Conservation (phyloP, 2,329 filamentous ascomycete species). For the Anthostomella pinea region DNA sequence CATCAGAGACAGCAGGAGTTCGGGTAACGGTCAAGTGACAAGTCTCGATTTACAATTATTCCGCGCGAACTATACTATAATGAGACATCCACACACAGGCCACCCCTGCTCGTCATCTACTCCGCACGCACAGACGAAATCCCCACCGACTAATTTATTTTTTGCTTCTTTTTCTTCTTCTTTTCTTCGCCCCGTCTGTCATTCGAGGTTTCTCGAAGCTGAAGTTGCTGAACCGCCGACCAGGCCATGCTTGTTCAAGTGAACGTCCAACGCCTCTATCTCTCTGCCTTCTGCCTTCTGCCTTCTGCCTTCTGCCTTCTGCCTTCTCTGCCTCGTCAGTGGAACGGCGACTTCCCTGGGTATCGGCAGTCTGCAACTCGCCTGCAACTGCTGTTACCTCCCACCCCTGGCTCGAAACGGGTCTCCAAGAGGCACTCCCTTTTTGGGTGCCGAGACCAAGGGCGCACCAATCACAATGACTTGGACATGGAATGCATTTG, state of each 20-base stretch:
- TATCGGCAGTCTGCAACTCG: neutral
- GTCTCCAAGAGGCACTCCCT: conserved; percentile 4
- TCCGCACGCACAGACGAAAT: conserved; percentile 23
- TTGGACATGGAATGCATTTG: conserved; percentile 6
- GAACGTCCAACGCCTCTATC: neutral
- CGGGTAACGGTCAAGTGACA: too few relatives aligned
- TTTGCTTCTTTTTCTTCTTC: conserved; percentile 15
- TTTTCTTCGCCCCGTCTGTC: conserved; percentile 8
- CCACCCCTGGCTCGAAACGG: conserved; percentile 3
- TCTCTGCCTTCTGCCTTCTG: too few relatives aligned
- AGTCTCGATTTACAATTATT: neutral
- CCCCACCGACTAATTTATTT: conserved; percentile 17
- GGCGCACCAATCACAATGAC: conserved; percentile 2
- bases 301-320: too few relatives aligned
- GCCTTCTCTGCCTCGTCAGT: neutral
- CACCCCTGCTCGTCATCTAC: conserved; percentile 9
- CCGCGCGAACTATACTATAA: too few relatives aligned
- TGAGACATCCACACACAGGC: neutral
- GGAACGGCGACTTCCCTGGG: conserved; percentile 1
- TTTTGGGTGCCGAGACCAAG: conserved; percentile 2
- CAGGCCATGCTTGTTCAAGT: too few relatives aligned
- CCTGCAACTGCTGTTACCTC: neutral
- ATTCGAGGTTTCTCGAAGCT: conserved; percentile 3
- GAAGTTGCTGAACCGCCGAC: too few relatives aligned
- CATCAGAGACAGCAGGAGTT: too few relatives aligned